A percentile compares a stretch with the other conserved stretches of the same genome.
Evolutionary conservation across 495 filamentous ascomycete species (phyloP).

Genomic region (Daldinia grandis): DNA sequence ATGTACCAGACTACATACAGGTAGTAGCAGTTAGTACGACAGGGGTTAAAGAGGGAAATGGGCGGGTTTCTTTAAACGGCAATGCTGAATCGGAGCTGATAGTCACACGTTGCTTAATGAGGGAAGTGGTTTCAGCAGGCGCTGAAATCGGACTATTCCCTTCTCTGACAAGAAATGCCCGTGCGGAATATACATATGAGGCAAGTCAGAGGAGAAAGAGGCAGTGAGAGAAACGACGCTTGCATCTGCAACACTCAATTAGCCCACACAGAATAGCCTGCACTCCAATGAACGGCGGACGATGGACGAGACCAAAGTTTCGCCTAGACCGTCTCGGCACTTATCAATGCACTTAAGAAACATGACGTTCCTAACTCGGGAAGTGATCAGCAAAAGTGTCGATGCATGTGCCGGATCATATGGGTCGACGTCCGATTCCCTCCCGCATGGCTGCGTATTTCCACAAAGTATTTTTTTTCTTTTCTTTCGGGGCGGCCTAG

Average conservation of each 20-base stretch:
- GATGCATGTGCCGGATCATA: conserved; percentile 44
- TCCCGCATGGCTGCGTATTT: conserved; percentile 25
- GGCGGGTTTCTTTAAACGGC: conserved; percentile 33
- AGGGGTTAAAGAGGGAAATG: conserved; percentile 4
- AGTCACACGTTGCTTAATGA: conserved; percentile 33
- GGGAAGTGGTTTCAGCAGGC: conserved; percentile 41
- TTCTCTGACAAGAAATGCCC: conserved; percentile 11
- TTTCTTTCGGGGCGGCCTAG: conserved; percentile 5
- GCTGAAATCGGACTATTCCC: conserved; percentile 25
- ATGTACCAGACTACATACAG: not conserved
- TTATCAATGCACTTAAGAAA: conserved; percentile 45
- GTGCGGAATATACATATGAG: conserved; percentile 28
- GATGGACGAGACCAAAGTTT: conserved; percentile 33
- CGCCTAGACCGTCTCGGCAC: conserved; percentile 41
- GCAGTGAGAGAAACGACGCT: conserved; percentile 18
- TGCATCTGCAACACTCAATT: conserved; percentile 41
- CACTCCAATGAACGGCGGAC: conserved; percentile 36
- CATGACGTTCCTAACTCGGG: conserved; percentile 41
- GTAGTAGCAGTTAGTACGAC: not conserved
- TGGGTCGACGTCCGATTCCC: conserved; percentile 40
- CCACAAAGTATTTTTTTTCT: conserved; percentile 10
- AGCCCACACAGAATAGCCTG: conserved; percentile 39
- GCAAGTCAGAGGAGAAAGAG: conserved; percentile 20
- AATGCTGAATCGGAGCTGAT: conserved; percentile 25
- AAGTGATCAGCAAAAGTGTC: conserved; percentile 36